Conservation (phyloP, 257 asterid species). For the Solanum dulcamara region DNA sequence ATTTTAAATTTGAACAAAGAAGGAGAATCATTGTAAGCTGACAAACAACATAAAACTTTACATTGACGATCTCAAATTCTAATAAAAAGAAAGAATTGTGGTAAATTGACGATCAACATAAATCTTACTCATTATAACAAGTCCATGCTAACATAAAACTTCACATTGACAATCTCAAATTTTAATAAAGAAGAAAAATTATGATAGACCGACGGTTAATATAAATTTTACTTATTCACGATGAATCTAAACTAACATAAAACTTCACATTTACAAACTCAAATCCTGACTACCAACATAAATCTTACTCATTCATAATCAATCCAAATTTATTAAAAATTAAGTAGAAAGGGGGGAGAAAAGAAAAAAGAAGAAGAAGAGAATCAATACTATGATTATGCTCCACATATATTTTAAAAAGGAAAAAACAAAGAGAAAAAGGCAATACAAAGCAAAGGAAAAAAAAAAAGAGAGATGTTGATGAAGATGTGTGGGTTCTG, state of each 20-base stretch:
- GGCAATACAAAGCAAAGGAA: background rate
- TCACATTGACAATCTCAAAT: too few species aligned
- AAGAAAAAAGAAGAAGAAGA: background rate
- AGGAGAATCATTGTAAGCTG: background rate
- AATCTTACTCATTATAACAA: too few species aligned
- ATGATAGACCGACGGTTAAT: too few species aligned
- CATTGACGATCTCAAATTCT: background rate
- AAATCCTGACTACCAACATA: too few species aligned
- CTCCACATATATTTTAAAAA: background rate
- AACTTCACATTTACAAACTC: too few species aligned
- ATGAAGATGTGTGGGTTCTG: slow-evolving; percentile 76
- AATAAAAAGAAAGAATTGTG: background rate
- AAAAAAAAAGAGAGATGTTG: slow-evolving; percentile 10
- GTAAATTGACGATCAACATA: too few species aligned
- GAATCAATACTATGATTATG: slow-evolving; percentile 2
- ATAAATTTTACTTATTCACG: too few species aligned
- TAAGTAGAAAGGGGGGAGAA: background rate
- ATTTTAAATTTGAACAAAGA: too few species aligned
- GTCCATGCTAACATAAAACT: too few species aligned
- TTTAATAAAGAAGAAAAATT: too few species aligned
- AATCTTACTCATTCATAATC: background rate
- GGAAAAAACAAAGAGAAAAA: slow-evolving; percentile 7
- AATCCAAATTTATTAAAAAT: background rate
- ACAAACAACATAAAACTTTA: background rate
- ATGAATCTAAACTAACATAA: too few species aligned